Evolutionary conservation across 495 filamentous ascomycete species (phyloP), one percentile per base, ranked within the genome.

Genomic region (Echria macrotheca): DNA sequence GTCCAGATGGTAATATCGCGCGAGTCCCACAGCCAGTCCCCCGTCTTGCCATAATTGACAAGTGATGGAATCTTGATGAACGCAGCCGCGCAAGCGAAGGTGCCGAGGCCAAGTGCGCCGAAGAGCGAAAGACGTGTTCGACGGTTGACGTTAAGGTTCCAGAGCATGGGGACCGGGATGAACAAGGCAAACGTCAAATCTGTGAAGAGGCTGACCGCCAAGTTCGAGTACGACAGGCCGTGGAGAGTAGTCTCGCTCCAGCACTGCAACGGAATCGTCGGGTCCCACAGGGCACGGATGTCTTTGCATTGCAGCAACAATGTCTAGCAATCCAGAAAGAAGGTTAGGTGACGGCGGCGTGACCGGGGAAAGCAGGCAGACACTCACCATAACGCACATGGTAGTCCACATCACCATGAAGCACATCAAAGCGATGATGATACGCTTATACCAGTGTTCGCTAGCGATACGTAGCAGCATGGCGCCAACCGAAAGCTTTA

Each of bases 21-120:
- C 25, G 65, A 69, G 39, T 71, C 69, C 68, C 69, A 76, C 9
- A 75, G 65, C 54, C 69, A 71, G 38, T 76, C 73, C 12, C 64
- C 63, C 4, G 51, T 62, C 19, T 55, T 60, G n/a, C 68, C 69
- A 46, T 69, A 69, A 36, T 63, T 64, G 4, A 56, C 39, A 5
- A 74, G 55, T 29, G 58, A 67, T 4, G 53, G 53, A 5, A 70
- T 49, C 56, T 77, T 77, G 45, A 74, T 63, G 19, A 70, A 65
- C 7, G 67, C 66, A 5, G 74, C 72, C 9, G 65, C 59, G 40
- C 67, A 69, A 43, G 73, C 72, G 55, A 77, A 73, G 29, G 69
- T 29, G 28, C 74, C 73, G 2, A 76, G 55, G 8, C 60, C 56
- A 6, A 77, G 52, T 14, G 74, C 67, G 19, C 61, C 62, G 14